Base-by-base conservation (phyloP, 441 rosid species). In the Pelargonium cotyledonis region DNA sequence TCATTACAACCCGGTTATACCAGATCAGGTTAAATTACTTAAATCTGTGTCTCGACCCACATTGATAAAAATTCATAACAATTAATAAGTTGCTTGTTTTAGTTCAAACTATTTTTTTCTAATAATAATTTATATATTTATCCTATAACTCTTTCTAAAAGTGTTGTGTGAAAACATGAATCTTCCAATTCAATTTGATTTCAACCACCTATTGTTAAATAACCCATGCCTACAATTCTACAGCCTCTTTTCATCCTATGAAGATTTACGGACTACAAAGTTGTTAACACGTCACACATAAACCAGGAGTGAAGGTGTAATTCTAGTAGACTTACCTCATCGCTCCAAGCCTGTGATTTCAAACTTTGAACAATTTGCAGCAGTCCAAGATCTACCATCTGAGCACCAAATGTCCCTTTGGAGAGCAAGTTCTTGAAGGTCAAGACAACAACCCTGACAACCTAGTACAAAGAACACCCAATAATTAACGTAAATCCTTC, bases 321-420 rank as follows among this genome's bases (percentile, higher is more conserved):
- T 14, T 65, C 21, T 44, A 65, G 23, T 66, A 46, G 72, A 74
- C 82, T 86, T 74, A 90, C 99, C 92, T 92, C 97, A 72, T 95
- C 99, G 80, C 95, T 92, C 99, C 99, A 95, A 69, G 99, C 96
- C 79, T 95, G 97, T 19, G 96, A 72, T 83, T 92, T 92, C 73
- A 95, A 82, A 83, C 84, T 90, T 79, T 92, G 93, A 76, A 92
- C 93, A 72, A 89, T 78, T 75, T 95, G 99, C 64, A 86, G 97
- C 74, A 95, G 85, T 63, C 98, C 96, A 76, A 92, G 92, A 73
- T 90, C 98, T 69, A 95, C 94, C 99, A 95, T 95, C 83, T 83
- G 95, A 73, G 95, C 95, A 81, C 92, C 99, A 83, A 92, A 89
- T 67, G 89, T 80, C 68, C 88, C 97, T 82, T 85, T 89, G 16